These are phyloP conservation scores for Dinochytrium kinnereticum DNA, from an alignment of 371 early-diverging fungal species.

Conservation along the genomic window DNA sequence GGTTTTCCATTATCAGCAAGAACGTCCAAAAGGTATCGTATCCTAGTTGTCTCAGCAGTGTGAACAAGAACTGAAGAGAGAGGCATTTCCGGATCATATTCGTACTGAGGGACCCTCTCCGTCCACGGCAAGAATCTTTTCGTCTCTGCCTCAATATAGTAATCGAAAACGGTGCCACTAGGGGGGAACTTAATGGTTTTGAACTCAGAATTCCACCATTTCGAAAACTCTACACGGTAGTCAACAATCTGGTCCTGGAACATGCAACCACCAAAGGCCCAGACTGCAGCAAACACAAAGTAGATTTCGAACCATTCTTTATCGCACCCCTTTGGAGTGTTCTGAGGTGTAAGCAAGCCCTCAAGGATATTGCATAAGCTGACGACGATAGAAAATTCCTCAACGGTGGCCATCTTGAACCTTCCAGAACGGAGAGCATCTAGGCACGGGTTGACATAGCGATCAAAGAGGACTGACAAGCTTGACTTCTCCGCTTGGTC, in stretches of 20 bases:
- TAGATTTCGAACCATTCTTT: conserved; percentile 71
- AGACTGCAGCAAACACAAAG: conserved; percentile 67
- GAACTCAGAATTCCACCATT: conserved; percentile 69
- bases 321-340: conserved; percentile 68
- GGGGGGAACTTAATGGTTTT: conserved; percentile 65
- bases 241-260: conserved; percentile 65
- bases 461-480: conserved; percentile 63
- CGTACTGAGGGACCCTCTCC: conserved; percentile 58
- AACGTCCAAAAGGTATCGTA: conserved; percentile 62
- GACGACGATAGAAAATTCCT: conserved; percentile 64
- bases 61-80: conserved; percentile 61
- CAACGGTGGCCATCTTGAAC: conserved; percentile 64
- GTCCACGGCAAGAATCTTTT: conserved; percentile 66
- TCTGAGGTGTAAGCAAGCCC: conserved; percentile 60
- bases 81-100: conserved; percentile 61
- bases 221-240: conserved; percentile 63
- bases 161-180: conserved; percentile 66
- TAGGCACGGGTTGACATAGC: conserved; percentile 62
- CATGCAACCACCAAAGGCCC: conserved; percentile 70
- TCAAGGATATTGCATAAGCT: conserved; percentile 65
- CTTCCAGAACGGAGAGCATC: conserved; percentile 59
- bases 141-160: conserved; percentile 61
- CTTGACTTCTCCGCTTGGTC: conserved; percentile 62
- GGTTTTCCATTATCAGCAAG: conserved; percentile 66
- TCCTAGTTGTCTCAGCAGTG: conserved; percentile 62